These are phyloP conservation scores for Thelonectria rubi DNA, from an alignment of 2,329 filamentous ascomycete species.

Conservation along the genomic window DNA sequence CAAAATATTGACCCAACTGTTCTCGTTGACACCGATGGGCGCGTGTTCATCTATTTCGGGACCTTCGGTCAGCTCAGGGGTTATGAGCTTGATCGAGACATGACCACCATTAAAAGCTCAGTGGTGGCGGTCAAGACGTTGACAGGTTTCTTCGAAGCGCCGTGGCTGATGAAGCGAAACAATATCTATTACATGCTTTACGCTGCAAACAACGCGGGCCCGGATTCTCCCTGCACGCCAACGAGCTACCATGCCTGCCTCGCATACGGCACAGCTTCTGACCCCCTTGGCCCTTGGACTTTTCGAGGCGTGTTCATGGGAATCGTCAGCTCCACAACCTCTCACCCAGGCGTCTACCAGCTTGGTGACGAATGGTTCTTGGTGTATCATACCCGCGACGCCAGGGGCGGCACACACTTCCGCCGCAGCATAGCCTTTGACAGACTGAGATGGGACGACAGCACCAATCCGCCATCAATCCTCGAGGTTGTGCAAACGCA, in stretches of 20 bases:
- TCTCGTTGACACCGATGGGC: conserved; percentile 47
- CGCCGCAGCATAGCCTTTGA: conserved; percentile 49
- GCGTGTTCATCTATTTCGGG: conserved; percentile 50
- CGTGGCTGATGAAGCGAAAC: conserved; percentile 49
- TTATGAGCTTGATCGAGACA: conserved; percentile 47
- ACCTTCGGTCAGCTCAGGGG: conserved; percentile 48
- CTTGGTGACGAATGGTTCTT: conserved; percentile 44
- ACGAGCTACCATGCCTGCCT: conserved; percentile 52
- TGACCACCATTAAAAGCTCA: conserved; percentile 45
- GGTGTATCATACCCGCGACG: conserved; percentile 49
- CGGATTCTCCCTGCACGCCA: conserved; percentile 48
- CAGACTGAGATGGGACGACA: conserved; percentile 46
- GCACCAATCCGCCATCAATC: conserved; percentile 39
- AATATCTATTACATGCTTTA: conserved; percentile 52
- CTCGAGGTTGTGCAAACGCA: conserved; percentile 44
- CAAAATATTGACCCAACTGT: conserved; percentile 53
- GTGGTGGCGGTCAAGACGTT: conserved; percentile 39
- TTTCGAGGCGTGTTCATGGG: conserved; percentile 46
- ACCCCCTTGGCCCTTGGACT: conserved; percentile 48
- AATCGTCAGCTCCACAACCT: conserved; percentile 49
- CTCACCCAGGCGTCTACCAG: conserved; percentile 46
- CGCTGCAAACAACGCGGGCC: conserved; percentile 50
- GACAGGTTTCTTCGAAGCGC: conserved; percentile 49
- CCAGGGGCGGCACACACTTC: conserved; percentile 46
- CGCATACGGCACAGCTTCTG: conserved; percentile 47